Base-by-base conservation (phyloP, 176 grass and related monocot genomes). In the Oryza rufipogon region DNA sequence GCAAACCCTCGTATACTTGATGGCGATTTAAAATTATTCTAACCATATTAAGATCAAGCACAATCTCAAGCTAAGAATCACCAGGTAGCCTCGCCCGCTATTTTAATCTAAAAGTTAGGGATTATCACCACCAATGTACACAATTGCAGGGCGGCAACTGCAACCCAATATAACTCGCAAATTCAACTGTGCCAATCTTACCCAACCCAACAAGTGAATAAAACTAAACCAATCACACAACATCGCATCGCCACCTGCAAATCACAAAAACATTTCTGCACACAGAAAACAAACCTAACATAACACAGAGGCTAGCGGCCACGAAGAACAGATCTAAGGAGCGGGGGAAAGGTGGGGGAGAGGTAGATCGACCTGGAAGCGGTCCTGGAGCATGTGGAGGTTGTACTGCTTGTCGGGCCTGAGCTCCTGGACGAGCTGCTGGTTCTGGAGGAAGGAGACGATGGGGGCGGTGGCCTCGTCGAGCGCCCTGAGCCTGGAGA, bases 351-450 rank as follows among this genome's bases (percentile, higher is more conserved):
- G 20, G 6, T 44, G 42, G 1, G 7, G 41, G 1, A 10, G 3
- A 63, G 15, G 26, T 25, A 1, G 46, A 26, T 23, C 7, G 34
- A 97, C 95, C 95, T 94, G 91, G 81, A 87, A 89, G 26, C 96
- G 87, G 4, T 98, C 96, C 65, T 89, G 83, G 70, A 98, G 91
- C 89, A 98, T 90, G 61, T 90, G 91, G 77, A 94, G 81, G 85
- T 98, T 98, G 86, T 98, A 94, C 73, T 90, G 87, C 46, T 85
- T 93, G 71, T 98, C 96, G 38, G 96, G 81, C 80, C 87, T 81
- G 76, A 98, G 81, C 75, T 98, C 96, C 80, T 92, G 93, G 34
- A 95, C 96, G 25, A 94, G 89, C 83, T 87, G 45, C 70, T 85
- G 75, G 75, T 87, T 90, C 78, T 83, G 81, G 56, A 98, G 96